Base-by-base conservation (phyloP, 1,284 basidiomycete genomes). In the Laetiporus sulphureus region DNA sequence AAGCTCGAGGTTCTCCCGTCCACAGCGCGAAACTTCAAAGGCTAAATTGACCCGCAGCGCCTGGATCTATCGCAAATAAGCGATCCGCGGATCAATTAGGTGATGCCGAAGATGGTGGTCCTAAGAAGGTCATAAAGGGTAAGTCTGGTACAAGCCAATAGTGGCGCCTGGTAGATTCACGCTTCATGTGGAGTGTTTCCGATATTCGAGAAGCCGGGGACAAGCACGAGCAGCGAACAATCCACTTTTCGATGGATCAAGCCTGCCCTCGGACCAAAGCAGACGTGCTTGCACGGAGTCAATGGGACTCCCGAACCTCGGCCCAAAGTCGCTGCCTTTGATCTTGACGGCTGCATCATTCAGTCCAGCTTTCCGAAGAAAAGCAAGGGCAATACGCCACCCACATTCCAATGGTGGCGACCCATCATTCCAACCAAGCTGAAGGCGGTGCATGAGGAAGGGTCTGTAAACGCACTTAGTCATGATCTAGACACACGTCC, bases 271-370 rank as follows among this genome's bases (percentile, higher is more conserved):
- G 81, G 81, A 2, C 63, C 67, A 3, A 66, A 67, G 12, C 62
- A 66, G 3, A 74, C 79, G 3, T 86, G 83, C 63, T 64, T 86
- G 20, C 72, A 85, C 51, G 86, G 73, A 8, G 53, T 72, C 25
- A 73, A 83, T 57, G 65, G 78, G 5, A 52, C 58, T 4, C 81
- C 85, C 0, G 56, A 61, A 12, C 60, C 65, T 8, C 64, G 62
- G 2, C 21, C 65, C 6, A 83, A 80, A 48, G 73, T 93, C 15
- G 87, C 91, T 4, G 74, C 83, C 5, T 91, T 92, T 53, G 91
- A 95, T 57, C 66, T 96, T 4, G 92, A 96, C 57, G 91, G 89
- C 0, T 94, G 91, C 0, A 55, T 95, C 41, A 91, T 96, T 57
- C 76, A 78, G 51, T 74, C 76, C 3, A 66, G 64, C 30, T 69